A percentile compares a stretch with the other conserved stretches of the same genome.
Conservation (phyloP, 306 rosid genomes). For the Fagus sylvatica region DNA sequence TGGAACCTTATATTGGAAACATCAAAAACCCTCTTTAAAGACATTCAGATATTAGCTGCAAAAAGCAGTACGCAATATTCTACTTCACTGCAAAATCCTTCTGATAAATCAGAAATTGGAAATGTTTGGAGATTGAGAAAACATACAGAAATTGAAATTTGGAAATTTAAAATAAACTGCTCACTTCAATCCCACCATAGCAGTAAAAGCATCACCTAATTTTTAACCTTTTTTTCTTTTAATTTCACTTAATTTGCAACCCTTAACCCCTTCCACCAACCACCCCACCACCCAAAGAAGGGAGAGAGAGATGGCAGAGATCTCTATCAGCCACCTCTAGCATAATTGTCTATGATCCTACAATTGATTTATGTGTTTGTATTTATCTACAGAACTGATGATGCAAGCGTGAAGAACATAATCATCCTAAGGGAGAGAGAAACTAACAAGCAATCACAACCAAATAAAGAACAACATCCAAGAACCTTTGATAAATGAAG, state of each 20-base stretch:
- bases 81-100: not conserved
- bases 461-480: not conserved
- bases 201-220: not conserved
- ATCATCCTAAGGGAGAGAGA: not conserved
- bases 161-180: not conserved
- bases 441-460: not conserved
- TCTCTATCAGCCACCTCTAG: not conserved
- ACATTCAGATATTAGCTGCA: slow-evolving; percentile 13
- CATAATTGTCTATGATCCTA: not conserved
- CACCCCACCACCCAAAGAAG: not conserved
- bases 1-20: slow-evolving; percentile 65
- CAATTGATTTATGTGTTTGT: not conserved
- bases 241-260: not conserved
- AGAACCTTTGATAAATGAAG: not conserved
- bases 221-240: not conserved
- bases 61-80: not conserved
- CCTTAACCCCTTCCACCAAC: no score
- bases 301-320: not conserved
- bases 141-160: not conserved
- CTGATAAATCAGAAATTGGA: not conserved
- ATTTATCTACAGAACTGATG: not conserved
- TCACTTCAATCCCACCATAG: not conserved
- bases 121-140: not conserved
- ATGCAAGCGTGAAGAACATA: not conserved
- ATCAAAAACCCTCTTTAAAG: slow-evolving; percentile 23